Percentiles rank a stretch among this genome's conserved stretches.
phyloP scores from a whole-genome alignment of 2,329 filamentous ascomycete genomes.

The Scolecobasidium constrictum region DNA sequence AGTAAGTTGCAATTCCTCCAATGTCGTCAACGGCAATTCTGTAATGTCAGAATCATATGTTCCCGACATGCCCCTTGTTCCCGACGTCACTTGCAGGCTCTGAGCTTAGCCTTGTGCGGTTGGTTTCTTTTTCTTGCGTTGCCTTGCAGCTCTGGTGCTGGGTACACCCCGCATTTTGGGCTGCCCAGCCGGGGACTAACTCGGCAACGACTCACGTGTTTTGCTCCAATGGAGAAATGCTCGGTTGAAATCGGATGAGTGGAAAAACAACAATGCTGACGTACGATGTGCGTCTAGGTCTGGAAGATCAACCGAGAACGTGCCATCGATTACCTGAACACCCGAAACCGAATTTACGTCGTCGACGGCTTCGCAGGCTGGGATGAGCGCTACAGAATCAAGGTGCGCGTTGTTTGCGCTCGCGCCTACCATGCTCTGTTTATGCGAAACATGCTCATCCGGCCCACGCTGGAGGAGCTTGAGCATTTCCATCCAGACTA shows the following conservation, averaged over 20 bases:
- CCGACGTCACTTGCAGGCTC: too few species aligned
- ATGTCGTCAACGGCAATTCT: too few species aligned
- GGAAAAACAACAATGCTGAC: slow-evolving; percentile 17
- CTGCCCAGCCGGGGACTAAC: background rate
- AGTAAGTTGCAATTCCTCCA: slow-evolving; percentile 68
- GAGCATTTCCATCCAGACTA: slow-evolving; percentile 98
- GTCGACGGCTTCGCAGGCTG: slow-evolving; percentile 95
- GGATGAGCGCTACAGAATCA: slow-evolving; percentile 97
- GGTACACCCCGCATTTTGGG: slow-evolving; percentile 8
- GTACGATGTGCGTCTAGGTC: slow-evolving; percentile 48
- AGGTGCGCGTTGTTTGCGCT: slow-evolving; percentile 93
- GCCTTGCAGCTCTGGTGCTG: too few species aligned
- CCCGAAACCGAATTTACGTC: slow-evolving; percentile 95
- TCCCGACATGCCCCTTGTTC: too few species aligned
- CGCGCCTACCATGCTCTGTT: slow-evolving; percentile 99
- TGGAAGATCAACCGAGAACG: slow-evolving; percentile 99
- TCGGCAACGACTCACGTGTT: slow-evolving; percentile 5
- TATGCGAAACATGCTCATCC: slow-evolving; percentile 99
- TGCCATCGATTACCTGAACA: slow-evolving; percentile 98
- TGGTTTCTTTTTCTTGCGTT: too few species aligned
- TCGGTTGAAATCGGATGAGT: slow-evolving; percentile 5
- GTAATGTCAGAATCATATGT: too few species aligned
- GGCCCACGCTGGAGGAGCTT: slow-evolving; percentile 79
- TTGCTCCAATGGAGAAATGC: background rate
- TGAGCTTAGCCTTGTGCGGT: too few species aligned